Evolutionary conservation across 225 moss, liverwort and hornwort genomes (phyloP).

Genomic region (Pleurozium schreberi): DNA sequence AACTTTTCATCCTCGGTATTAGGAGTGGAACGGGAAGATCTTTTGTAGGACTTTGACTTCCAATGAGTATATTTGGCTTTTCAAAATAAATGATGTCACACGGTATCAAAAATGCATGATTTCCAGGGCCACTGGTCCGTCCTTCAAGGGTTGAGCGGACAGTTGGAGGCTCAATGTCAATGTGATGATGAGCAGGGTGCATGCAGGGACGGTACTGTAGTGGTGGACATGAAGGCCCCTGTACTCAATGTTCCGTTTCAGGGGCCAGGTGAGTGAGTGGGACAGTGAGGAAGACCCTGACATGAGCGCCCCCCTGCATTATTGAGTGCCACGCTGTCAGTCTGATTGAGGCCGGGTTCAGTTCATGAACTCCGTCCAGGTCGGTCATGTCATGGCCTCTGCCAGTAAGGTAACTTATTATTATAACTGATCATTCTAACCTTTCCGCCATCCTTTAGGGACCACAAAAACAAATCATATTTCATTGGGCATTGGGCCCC

Average conservation of each 20-base stretch:
- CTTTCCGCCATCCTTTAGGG: not conserved
- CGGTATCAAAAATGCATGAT: too few species aligned
- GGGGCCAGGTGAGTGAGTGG: not conserved
- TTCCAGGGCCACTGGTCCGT: too few species aligned
- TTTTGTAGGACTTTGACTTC: too few species aligned
- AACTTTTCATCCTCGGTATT: too few species aligned
- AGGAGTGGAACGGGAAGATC: too few species aligned
- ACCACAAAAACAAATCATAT: not conserved
- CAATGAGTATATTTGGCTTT: too few species aligned
- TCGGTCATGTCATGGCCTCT: too few species aligned
- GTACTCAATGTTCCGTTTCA: not conserved
- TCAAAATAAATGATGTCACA: too few species aligned
- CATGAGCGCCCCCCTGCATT: not conserved
- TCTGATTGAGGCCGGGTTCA: too few species aligned
- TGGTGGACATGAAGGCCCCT: not conserved
- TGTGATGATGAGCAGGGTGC: not conserved
- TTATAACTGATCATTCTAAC: not conserved
- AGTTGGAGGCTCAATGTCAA: too few species aligned
- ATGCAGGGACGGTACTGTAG: not conserved
- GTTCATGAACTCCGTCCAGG: too few species aligned
- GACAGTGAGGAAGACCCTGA: not conserved
- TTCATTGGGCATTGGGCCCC: not conserved
- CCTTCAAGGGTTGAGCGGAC: too few species aligned
- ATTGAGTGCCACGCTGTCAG: not conserved
- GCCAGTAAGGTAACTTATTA: not conserved